These are phyloP conservation scores for Lablab purpureus DNA, from an alignment of 306 rosid species.

Conservation along the genomic window DNA sequence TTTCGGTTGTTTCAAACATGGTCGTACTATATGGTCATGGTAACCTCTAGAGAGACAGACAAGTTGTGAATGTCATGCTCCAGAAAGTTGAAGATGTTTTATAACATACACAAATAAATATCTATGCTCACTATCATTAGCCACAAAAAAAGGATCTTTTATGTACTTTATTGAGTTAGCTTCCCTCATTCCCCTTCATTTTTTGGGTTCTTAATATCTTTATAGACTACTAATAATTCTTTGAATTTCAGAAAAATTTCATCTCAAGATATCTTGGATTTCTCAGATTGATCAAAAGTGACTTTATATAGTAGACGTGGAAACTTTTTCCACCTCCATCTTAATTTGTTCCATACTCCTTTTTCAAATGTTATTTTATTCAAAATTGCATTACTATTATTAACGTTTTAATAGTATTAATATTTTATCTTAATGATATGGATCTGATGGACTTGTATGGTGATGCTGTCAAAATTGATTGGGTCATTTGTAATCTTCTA, in stretches of 20 bases:
- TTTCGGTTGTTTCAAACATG: slow-evolving; percentile 26
- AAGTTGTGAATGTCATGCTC: background rate
- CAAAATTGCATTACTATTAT: background rate
- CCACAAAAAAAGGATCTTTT: background rate
- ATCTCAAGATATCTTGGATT: background rate
- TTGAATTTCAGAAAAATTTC: background rate
- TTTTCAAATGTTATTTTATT: background rate
- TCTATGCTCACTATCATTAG: slow-evolving; percentile 3
- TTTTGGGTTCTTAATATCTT: slow-evolving; percentile 9
- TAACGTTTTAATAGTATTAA: background rate
- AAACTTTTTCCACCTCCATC: background rate
- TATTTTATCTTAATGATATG: background rate
- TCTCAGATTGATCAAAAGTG: background rate
- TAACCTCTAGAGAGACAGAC: background rate
- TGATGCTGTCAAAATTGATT: slow-evolving; percentile 7
- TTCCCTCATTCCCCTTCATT: background rate
- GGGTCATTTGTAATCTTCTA: background rate
- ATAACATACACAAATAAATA: background rate
- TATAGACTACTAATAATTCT: background rate
- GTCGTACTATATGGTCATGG: slow-evolving; percentile 15
- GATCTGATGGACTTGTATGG: slow-evolving; percentile 10
- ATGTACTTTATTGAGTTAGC: background rate
- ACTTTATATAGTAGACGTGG: background rate
- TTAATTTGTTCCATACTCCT: background rate
- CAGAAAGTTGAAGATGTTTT: slow-evolving; percentile 13